phyloP scores from a whole-genome alignment of 2,329 filamentous ascomycete genomes.

The Calonectria fujianensis region DNA sequence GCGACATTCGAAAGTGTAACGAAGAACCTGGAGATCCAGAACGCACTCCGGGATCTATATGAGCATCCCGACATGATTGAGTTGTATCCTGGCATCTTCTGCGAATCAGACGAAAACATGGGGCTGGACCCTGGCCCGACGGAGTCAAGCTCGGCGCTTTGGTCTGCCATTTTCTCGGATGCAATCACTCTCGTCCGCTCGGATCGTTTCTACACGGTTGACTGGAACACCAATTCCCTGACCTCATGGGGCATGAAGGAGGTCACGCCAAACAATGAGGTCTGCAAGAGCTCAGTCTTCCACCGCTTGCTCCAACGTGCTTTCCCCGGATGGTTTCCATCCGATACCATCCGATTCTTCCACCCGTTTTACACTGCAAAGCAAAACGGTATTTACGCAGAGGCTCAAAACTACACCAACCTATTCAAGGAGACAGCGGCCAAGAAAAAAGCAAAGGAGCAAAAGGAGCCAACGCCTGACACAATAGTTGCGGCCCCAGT shows the following conservation, averaged over 20 bases:
- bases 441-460: background rate
- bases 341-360: slow-evolving; percentile 48
- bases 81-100: slow-evolving; percentile 78
- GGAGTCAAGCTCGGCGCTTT: slow-evolving; percentile 73
- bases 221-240: slow-evolving; percentile 63
- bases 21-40: slow-evolving; percentile 29
- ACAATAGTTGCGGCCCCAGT: background rate
- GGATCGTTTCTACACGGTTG: slow-evolving; percentile 78
- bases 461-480: background rate
- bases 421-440: background rate
- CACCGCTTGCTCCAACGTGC: slow-evolving; percentile 48
- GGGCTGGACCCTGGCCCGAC: slow-evolving; percentile 80
- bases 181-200: slow-evolving; percentile 83
- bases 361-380: slow-evolving; percentile 48
- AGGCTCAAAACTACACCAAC: slow-evolving; percentile 35
- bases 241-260: slow-evolving; percentile 56
- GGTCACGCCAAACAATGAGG: slow-evolving; percentile 46
- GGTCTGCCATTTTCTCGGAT: slow-evolving; percentile 81
- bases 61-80: slow-evolving; percentile 78
- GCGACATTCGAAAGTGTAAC: slow-evolving; percentile 68
- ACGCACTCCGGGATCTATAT: slow-evolving; percentile 64
- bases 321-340: slow-evolving; percentile 49
- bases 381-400: slow-evolving; percentile 42
- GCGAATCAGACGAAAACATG: slow-evolving; percentile 79
- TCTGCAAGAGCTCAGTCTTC: slow-evolving; percentile 49